Evolutionary conservation across 257 asterid genomes (phyloP), one percentile per base, ranked within the genome.

Genomic region (Nicotiana knightiana): DNA sequence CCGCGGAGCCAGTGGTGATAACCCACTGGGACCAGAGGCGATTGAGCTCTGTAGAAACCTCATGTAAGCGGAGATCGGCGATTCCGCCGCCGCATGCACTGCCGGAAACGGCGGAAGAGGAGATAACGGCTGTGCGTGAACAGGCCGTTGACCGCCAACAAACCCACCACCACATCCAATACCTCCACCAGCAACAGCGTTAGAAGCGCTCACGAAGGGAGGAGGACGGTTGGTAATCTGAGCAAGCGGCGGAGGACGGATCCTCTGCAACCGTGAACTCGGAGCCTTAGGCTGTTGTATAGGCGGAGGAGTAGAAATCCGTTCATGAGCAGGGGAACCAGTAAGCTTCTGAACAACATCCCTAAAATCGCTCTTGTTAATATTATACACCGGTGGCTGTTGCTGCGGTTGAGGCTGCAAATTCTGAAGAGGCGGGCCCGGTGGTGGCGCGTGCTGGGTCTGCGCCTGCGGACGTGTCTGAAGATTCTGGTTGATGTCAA

Each of bases 261-360:
- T 94, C 89, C 93, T 89, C 92, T 94, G 97, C 15, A 94, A 88
- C 48, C 98, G 84, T 3, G 98, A 94, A 83, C 95, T 93, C 3
- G 90, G 85, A 0, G 94, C 90, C 78, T 92, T 91, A 0, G 97
- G 83, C 6, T 85, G 92, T 11, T 89, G 67, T 1, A 82, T 87
- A 10, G 96, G 94, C 4, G 96, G 81, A 11, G 97, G 89, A 6
- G 87, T 53, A 32, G 93, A 51, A 8, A 82, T 58, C 13, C 97
- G 87, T 85, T 92, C 97, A 81, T 92, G 92, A 1, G 96, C 92
- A 67, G 96, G 97, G 0, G 97, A 91, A 26, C 98, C 97, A 4
- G 98, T 94, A 68, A 94, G 98, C 87, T 87, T 88, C 93, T 94
- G 98, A 58, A 94, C 98, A 33, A 94, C 96, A 67, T 93, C 96